Percentiles rank a stretch among this genome's conserved stretches.
Conservation (phyloP, 2,329 filamentous ascomycete genomes). For the Lojkania enalia region DNA sequence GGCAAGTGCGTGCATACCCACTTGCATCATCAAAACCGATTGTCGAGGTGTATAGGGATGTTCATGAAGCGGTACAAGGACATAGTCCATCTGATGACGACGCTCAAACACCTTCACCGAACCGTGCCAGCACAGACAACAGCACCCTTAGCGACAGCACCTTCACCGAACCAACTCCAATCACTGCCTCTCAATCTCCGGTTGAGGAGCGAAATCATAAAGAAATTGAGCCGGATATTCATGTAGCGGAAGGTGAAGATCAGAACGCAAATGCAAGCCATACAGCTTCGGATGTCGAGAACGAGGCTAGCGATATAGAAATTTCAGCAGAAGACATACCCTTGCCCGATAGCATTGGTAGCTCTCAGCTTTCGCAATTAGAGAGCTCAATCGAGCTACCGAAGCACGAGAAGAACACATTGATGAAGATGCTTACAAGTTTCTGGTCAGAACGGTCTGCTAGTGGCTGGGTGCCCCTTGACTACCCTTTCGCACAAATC, state of each 20-base stretch:
- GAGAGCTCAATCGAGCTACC: conserved; percentile 74
- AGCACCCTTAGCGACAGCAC: conserved; percentile 43
- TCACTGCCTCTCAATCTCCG: conserved; percentile 40
- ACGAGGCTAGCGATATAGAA: conserved; percentile 69
- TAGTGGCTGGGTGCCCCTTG: conserved; percentile 87
- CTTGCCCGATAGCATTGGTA: conserved; percentile 63
- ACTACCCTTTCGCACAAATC: conserved; percentile 79
- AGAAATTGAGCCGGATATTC: conserved; percentile 8
- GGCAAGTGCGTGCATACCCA: conserved; percentile 79
- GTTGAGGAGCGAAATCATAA: conserved; percentile 32
- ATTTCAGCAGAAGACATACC: conserved; percentile 69
- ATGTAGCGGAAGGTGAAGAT: conserved; percentile 28
- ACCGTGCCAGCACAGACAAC: conserved; percentile 40
- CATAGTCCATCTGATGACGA: conserved; percentile 69
- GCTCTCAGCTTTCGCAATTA: conserved; percentile 55
- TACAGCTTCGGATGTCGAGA: conserved; percentile 56
- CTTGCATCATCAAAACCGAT: conserved; percentile 92
- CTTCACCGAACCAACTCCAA: conserved; percentile 38
- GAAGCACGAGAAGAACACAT: conserved; percentile 87
- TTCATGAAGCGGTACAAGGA: conserved; percentile 89
- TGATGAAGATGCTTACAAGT: conserved; percentile 94
- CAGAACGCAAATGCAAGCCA: conserved; percentile 34
- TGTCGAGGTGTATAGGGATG: conserved; percentile 93
- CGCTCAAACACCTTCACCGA: conserved; percentile 40
- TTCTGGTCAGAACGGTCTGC: conserved; percentile 98